A percentile compares a stretch with the other conserved stretches of the same genome.
These are phyloP conservation scores for Epichloe gansuensis DNA, from an alignment of 2,329 filamentous ascomycete species.

Conservation along the genomic window DNA sequence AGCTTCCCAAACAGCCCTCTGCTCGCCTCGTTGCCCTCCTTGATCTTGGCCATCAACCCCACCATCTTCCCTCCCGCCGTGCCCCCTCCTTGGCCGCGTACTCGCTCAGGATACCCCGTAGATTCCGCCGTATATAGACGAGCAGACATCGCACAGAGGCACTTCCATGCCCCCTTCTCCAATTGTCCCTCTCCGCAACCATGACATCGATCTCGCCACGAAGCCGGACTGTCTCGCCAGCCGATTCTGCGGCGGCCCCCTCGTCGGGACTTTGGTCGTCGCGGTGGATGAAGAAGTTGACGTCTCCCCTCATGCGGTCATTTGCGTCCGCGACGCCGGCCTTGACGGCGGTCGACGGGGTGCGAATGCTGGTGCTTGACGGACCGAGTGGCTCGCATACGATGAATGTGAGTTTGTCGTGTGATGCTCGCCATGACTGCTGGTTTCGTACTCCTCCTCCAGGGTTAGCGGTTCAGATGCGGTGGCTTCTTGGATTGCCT, in stretches of 20 bases:
- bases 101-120: constrained; percentile 39
- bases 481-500: constrained; percentile 71
- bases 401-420: constrained; percentile 90
- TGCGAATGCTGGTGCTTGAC: neutral
- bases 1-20: constrained; percentile 38
- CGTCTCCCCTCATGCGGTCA: constrained; percentile 55
- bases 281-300: constrained; percentile 65
- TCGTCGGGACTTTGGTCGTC: neutral
- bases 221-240: constrained; percentile 12
- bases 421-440: constrained; percentile 66
- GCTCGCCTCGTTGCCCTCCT: constrained; percentile 41
- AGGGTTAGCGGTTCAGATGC: constrained; percentile 77
- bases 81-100: constrained; percentile 17
- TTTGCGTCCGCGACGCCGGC: constrained; percentile 41
- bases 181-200: constrained; percentile 52
- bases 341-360: neutral
- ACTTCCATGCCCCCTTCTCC: constrained; percentile 52
- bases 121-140: constrained; percentile 48
- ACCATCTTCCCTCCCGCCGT: constrained; percentile 7
- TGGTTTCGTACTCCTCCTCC: constrained; percentile 86
- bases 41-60: constrained; percentile 44
- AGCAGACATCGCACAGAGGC: constrained; percentile 57
- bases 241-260: constrained; percentile 8
- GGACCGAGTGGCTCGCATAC: constrained; percentile 42
- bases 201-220: constrained; percentile 78